Base-by-base conservation (phyloP, 441 rosid genomes). In the Adansonia madagascariensis region DNA sequence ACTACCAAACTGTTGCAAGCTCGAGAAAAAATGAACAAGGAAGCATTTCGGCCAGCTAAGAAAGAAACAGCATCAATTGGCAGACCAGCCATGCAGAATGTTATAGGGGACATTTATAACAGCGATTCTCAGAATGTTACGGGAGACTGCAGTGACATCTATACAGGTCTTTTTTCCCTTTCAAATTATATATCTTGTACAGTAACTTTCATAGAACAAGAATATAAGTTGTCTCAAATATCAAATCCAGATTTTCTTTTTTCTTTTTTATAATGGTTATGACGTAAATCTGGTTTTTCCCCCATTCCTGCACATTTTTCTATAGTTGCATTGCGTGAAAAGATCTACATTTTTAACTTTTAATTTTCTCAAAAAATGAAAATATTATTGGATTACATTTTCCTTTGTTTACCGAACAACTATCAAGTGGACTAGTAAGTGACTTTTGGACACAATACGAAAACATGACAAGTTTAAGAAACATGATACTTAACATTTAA, bases 1-100 rank as follows among this genome's bases (percentile, higher is more conserved):
- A 86, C 78, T 90, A 90, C 85, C 86, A 75, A 80, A 80, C 63
- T 59, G 78, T 74, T 47, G 80, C 75, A 77, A 86, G 78, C 71
- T 80, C 66, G 22, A 82, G 79, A 71, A 80, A 70, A 39, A 73
- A 71, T 22, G 85, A 73, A 67, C 72, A 60, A 78, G 79, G 57
- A 66, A 71, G 59, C 75, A 24, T 53, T 15, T 71, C 76, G 8
- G 39, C 74, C 57, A 22, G 78, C 43, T 52, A 75, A 77, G 52
- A 53, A 53, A n/a, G 49, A 35, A 50, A 63, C 50, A 17, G 41
- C 55, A 2, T 50, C 44, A 39, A 1, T 27, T 61, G 17, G 44
- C 43, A 31, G 39, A 31, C 39, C 39, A 31, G 39, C 39, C 39
- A 31, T 31, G 39, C 4, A 31, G 39, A 31, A 31, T 31, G 39